phyloP scores from a whole-genome alignment of 2,329 filamentous ascomycete species.

The Metarhizium rileyi region DNA sequence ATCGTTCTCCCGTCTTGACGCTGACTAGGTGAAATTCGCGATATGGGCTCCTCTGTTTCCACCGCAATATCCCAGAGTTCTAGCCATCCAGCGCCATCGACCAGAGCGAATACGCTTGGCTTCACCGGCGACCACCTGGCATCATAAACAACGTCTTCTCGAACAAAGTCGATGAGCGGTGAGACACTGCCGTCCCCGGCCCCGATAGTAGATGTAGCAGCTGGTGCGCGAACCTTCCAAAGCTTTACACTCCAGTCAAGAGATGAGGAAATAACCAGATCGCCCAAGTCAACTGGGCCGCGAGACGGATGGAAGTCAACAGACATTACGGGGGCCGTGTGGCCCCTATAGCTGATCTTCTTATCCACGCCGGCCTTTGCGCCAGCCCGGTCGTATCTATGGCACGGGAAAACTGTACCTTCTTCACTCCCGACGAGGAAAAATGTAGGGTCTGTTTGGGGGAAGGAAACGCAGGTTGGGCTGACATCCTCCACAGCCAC shows the following conservation, averaged over 20 bases:
- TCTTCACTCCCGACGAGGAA: constrained; percentile 97
- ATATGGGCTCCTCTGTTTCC: constrained; percentile 85
- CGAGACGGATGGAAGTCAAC: constrained; percentile 90
- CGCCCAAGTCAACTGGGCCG: constrained; percentile 87
- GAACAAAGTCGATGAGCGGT: constrained; percentile 80
- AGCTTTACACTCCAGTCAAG: constrained; percentile 96
- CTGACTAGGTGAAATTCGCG: constrained; percentile 63
- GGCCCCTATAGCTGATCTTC: constrained; percentile 78
- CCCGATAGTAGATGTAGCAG: constrained; percentile 55
- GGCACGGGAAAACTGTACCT: constrained; percentile 90
- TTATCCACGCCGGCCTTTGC: constrained; percentile 93
- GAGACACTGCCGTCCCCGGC: constrained; percentile 44
- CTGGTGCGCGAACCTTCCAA: constrained; percentile 84
- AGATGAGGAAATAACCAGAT: constrained; percentile 83
- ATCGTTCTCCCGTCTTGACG: constrained; percentile 57
- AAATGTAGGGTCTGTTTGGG: constrained; percentile 89
- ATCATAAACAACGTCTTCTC: constrained; percentile 95
- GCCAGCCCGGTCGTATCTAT: constrained; percentile 92
- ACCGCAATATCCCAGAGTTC: constrained; percentile 94
- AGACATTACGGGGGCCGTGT: constrained; percentile 90
- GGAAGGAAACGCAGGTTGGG: constrained; percentile 90
- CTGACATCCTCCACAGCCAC: constrained; percentile 76
- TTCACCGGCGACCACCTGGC: constrained; percentile 91
- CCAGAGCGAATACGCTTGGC: constrained; percentile 87
- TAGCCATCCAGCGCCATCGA: constrained; percentile 84